phyloP scores from a whole-genome alignment of 2,329 filamentous ascomycete genomes.

The Pyrenochaeta sp. region DNA sequence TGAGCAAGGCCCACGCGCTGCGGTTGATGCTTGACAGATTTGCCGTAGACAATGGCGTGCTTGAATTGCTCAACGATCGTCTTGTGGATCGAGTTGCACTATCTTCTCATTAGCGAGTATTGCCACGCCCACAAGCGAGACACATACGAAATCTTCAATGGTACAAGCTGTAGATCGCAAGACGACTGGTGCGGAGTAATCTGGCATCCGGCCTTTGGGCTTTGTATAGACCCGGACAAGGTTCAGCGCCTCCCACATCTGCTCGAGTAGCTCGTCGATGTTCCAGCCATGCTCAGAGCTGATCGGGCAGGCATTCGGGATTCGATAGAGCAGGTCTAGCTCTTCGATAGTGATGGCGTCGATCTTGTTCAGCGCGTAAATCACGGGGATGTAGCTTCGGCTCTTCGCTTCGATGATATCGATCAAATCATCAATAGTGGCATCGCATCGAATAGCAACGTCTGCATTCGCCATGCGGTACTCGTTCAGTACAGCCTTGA shows the following conservation, averaged over 20 bases:
- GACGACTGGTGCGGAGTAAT: constrained; percentile 92
- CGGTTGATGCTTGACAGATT: constrained; percentile 98
- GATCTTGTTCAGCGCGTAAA: constrained; percentile 99
- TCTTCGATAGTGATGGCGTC: constrained; percentile 98
- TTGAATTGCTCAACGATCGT: constrained; percentile 97
- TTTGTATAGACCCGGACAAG: constrained; percentile 96
- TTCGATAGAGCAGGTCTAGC: constrained; percentile 92
- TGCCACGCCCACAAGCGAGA: constrained; percentile 14
- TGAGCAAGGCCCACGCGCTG: constrained; percentile 92
- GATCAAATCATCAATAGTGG: constrained; percentile 95
- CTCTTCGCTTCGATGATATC: constrained; percentile 94
- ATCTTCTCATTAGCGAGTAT: constrained; percentile 46
- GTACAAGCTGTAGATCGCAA: constrained; percentile 82
- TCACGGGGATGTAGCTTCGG: constrained; percentile 96
- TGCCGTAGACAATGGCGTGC: constrained; percentile 93
- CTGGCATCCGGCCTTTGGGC: constrained; percentile 92
- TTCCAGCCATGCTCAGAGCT: constrained; percentile 97
- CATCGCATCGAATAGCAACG: constrained; percentile 96
- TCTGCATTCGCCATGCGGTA: constrained; percentile 97
- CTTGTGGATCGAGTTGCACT: constrained; percentile 98
- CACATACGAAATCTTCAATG: constrained; percentile 93
- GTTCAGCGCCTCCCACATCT: constrained; percentile 98
- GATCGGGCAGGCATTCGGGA: constrained; percentile 96
- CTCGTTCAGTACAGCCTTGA: constrained; percentile 96
- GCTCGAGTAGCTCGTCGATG: constrained; percentile 92